Base-by-base conservation (phyloP, 2,329 filamentous ascomycete species). In the Cytospora piceae region DNA sequence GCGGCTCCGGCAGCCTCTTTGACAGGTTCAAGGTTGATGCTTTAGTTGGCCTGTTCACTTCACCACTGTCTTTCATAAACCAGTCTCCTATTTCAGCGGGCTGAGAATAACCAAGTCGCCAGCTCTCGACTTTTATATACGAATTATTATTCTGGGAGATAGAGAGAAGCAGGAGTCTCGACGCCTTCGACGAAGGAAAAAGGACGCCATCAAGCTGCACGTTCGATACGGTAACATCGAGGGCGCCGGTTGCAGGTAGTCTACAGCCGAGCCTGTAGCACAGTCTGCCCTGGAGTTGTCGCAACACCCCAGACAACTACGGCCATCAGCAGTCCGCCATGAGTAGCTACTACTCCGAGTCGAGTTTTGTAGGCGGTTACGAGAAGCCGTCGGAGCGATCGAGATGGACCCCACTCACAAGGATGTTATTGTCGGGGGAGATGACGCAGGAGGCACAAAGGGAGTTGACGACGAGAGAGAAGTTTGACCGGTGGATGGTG, bases 401-500 rank as follows among this genome's bases (percentile, higher is more conserved):
- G 75, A 85, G 91, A 89, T 93, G 90, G 88, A 91, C 92, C 68
- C 91, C 91, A 20, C 83, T 95, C 63, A 92, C 90, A 67, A 87
- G 91, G 70, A 92, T 94, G 89, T 80, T 95, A 75, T 85, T 94
- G 75, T 93, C 91, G 64, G 91, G 91, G 58, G 90, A 93, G 80
- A 90, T 94, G 86, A 92, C 88, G 63, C 88, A 88, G 72, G 89
- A 93, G 74, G 85, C 82, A 73, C 88, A 90, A 70, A 88, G 87
- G 74, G 84, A 88, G 64, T 80, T 94, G 71, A 87, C 86, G 29
- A 77, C 85, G 69, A 85, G 86, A 73, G 90, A 94, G 76, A 90
- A 86, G 75, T 90, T 94, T 74, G 90, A 94, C 76, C 83, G 88
- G 70, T 95, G 92, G 92, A 94, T 95, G 91, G 90, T 94, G 68